Evolutionary conservation across 495 filamentous ascomycete species (phyloP).

Genomic region (Haplographium delicatum): DNA sequence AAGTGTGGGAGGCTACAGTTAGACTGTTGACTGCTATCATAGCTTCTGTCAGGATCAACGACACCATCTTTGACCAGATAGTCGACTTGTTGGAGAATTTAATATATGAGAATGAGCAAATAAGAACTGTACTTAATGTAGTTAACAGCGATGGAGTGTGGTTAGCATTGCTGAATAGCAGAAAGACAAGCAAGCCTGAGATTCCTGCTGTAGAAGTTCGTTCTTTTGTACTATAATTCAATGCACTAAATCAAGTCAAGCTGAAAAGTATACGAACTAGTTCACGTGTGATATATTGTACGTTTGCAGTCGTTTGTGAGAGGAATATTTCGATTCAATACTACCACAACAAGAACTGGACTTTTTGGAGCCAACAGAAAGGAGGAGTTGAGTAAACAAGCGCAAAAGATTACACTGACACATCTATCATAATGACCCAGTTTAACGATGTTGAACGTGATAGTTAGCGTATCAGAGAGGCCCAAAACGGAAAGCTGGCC

Average conservation of each 20-base stretch:
- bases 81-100: slow-evolving; percentile 52
- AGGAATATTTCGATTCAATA: slow-evolving; percentile 11
- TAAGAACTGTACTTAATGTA: slow-evolving; percentile 48
- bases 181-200: slow-evolving; percentile 28
- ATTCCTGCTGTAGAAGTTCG: slow-evolving; percentile 40
- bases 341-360: slow-evolving; percentile 6
- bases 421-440: background rate
- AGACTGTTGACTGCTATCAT: slow-evolving; percentile 48
- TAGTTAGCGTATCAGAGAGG: background rate
- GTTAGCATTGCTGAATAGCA: slow-evolving; percentile 45
- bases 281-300: too few species aligned
- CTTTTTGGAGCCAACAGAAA: slow-evolving; percentile 10
- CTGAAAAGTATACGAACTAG: too few species aligned
- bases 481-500: background rate
- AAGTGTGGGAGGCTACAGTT: slow-evolving; percentile 55
- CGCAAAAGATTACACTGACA: slow-evolving; percentile 1
- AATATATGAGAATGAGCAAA: slow-evolving; percentile 37
- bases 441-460: background rate
- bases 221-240: too few species aligned
- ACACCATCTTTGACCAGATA: slow-evolving; percentile 64
- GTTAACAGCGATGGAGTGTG: slow-evolving; percentile 70
- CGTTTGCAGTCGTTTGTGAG: too few species aligned
- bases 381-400: slow-evolving; percentile 17
- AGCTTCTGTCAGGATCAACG: slow-evolving; percentile 50
- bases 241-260: too few species aligned